Percentiles rank a stretch among this genome's conserved stretches.
phyloP scores from a whole-genome alignment of 1,139 yeast genomes.

The Nakaseomyces delphensis region DNA sequence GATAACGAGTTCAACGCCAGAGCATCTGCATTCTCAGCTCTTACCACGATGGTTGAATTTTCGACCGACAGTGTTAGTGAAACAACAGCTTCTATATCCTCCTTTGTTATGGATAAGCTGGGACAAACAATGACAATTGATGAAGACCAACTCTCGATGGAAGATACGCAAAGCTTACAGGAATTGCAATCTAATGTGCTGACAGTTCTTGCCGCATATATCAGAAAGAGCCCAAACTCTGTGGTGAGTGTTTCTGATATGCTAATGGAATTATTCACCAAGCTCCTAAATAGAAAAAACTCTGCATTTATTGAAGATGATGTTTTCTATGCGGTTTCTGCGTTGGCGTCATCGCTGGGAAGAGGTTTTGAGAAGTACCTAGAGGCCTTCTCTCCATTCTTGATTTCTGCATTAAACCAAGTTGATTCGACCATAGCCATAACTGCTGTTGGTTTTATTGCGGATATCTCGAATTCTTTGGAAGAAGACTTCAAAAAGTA shows the following conservation, averaged over 20 bases:
- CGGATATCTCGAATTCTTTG: slow-evolving; percentile 91
- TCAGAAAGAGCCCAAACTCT: slow-evolving; percentile 68
- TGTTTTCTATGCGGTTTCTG: slow-evolving; percentile 81
- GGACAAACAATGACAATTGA: slow-evolving; percentile 54
- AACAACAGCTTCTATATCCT: slow-evolving; percentile 61
- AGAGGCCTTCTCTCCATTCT: slow-evolving; percentile 73
- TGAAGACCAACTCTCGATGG: slow-evolving; percentile 47
- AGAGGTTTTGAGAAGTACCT: slow-evolving; percentile 64
- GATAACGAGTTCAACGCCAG: slow-evolving; percentile 87
- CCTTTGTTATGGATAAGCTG: slow-evolving; percentile 63
- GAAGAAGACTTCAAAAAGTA: slow-evolving; percentile 67
- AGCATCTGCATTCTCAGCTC: slow-evolving; percentile 92
- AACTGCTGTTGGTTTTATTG: slow-evolving; percentile 90
- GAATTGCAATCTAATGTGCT: slow-evolving; percentile 83
- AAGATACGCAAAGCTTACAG: slow-evolving; percentile 69
- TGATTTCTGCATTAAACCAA: slow-evolving; percentile 69
- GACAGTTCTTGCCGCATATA: slow-evolving; percentile 78
- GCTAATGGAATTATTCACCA: slow-evolving; percentile 76
- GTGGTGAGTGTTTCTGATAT: slow-evolving; percentile 67
- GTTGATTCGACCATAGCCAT: slow-evolving; percentile 75
- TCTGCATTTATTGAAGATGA: slow-evolving; percentile 90
- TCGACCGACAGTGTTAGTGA: slow-evolving; percentile 66
- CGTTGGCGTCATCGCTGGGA: slow-evolving; percentile 75
- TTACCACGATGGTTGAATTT: slow-evolving; percentile 70
- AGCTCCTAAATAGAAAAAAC: slow-evolving; percentile 49